Evolutionary conservation across 345 rosid genomes (phyloP).

Genomic region (Sonneratia alba): DNA sequence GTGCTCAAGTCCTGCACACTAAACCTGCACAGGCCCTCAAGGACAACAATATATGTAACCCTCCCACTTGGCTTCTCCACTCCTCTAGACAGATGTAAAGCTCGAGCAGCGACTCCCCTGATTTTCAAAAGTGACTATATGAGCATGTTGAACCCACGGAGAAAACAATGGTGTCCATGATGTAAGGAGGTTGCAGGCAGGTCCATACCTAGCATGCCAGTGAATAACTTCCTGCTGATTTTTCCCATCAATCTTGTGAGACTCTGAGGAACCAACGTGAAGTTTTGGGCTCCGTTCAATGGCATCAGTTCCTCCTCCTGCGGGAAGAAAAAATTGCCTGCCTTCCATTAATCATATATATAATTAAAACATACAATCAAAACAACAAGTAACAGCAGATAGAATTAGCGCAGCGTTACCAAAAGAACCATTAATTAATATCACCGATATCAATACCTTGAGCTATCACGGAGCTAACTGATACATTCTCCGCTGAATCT

Average conservation of each 20-base stretch:
- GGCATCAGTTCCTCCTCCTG: conserved; percentile 62
- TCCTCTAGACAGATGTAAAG: conserved; percentile 92
- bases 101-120: conserved; percentile 99
- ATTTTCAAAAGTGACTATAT: conserved; percentile 10
- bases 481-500: conserved; percentile 56
- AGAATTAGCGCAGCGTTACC: too few species aligned
- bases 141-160: not conserved
- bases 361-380: not conserved
- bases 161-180: not conserved
- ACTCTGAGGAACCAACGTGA: conserved; percentile 55
- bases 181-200: not conserved
- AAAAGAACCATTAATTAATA: too few species aligned
- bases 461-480: conserved; percentile 39
- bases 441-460: conserved; percentile 29
- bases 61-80: conserved; percentile 99
- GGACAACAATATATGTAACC: conserved; percentile 94
- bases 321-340: not conserved
- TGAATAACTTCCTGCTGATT: conserved; percentile 71
- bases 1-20: conserved; percentile 88
- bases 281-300: conserved; percentile 48
- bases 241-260: conserved; percentile 69
- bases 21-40: conserved; percentile 94
- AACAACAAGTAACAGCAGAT: not conserved
- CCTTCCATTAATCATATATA: conserved; percentile 2
- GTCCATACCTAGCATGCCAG: conserved; percentile 73